A percentile compares a stretch with the other conserved stretches of the same genome.
phyloP scores from a whole-genome alignment of 768 basidiomycete genomes.

The Strobilomyces echinocephalus region DNA sequence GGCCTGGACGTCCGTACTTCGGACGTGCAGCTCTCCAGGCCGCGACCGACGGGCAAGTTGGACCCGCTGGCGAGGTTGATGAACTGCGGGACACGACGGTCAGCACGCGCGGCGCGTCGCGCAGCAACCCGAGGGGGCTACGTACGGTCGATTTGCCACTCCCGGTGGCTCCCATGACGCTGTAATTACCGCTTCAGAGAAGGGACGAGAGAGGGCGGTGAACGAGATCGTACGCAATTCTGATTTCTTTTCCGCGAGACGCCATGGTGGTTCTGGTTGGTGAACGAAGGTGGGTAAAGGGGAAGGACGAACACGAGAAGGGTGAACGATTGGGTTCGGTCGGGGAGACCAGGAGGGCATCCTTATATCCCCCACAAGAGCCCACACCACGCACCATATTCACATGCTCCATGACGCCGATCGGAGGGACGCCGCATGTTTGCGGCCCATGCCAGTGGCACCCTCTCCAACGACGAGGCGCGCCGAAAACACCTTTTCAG shows the following conservation, averaged over 20 bases:
- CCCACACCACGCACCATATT: conserved; percentile 5
- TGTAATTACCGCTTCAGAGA: conserved; percentile 13
- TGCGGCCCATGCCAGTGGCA: conserved; percentile 7
- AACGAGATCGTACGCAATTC: conserved; percentile 27
- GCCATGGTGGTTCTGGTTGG: conserved; percentile 19
- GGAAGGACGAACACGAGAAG: background rate
- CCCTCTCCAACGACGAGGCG: background rate
- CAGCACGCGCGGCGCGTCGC: background rate
- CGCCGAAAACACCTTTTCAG: conserved; percentile 13
- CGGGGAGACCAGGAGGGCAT: background rate
- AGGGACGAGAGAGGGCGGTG: background rate
- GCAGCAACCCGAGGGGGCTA: background rate
- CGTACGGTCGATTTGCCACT: conserved; percentile 35
- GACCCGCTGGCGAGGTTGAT: conserved; percentile 52
- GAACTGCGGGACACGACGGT: conserved; percentile 34
- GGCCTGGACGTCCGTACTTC: conserved; percentile 40
- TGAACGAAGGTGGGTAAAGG: background rate
- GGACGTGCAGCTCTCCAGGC: conserved; percentile 48
- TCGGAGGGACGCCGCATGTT: conserved; percentile 10
- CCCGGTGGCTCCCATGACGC: conserved; percentile 33
- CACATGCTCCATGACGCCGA: conserved; percentile 12
- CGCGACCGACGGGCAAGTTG: conserved; percentile 40
- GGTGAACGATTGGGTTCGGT: background rate
- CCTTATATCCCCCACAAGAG: conserved; percentile 17
- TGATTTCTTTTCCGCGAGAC: conserved; percentile 25